These are phyloP conservation scores for Saccharomyces eubayanus DNA, from an alignment of 805 yeast genomes.

Conservation along the genomic window DNA sequence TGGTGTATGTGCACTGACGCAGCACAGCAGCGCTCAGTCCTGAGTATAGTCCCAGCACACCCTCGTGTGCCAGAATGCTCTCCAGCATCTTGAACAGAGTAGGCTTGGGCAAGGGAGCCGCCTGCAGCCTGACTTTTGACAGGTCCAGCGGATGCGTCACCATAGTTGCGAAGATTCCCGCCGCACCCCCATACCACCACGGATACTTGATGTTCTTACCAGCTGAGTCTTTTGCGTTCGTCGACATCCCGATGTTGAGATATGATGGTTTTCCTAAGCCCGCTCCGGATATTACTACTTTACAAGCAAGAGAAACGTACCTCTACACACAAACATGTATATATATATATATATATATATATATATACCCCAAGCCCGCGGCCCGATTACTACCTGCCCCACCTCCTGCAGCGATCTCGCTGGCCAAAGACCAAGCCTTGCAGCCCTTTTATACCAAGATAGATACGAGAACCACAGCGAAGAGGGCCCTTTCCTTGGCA, in stretches of 20 bases:
- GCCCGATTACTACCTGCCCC: not conserved
- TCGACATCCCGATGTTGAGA: not conserved
- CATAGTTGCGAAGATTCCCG: conserved; percentile 58
- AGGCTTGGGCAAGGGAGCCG: conserved; percentile 62
- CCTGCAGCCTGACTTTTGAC: conserved; percentile 80
- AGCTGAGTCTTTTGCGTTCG: not conserved
- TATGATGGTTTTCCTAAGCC: not conserved
- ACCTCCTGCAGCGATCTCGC: not conserved
- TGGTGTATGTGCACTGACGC: conserved; percentile 83
- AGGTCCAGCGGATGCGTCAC: conserved; percentile 78
- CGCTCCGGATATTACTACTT: not conserved
- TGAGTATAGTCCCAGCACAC: conserved; percentile 60
- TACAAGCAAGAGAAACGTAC: not conserved
- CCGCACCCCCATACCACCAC: conserved; percentile 63
- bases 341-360: not conserved
- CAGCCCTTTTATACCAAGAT: not conserved
- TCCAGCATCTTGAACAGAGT: conserved; percentile 47
- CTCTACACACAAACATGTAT: not conserved
- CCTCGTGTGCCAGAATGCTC: conserved; percentile 38
- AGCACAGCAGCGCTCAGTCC: conserved; percentile 76
- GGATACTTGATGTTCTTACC: conserved; percentile 27
- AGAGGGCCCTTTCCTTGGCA: not conserved
- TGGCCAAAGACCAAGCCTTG: not conserved
- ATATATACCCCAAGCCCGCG: not conserved
- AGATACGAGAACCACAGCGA: not conserved